Percentiles rank a stretch among this genome's conserved stretches.
Conservation (phyloP, 169 alveolate genomes). For the Prorocentrum cordatum region DNA sequence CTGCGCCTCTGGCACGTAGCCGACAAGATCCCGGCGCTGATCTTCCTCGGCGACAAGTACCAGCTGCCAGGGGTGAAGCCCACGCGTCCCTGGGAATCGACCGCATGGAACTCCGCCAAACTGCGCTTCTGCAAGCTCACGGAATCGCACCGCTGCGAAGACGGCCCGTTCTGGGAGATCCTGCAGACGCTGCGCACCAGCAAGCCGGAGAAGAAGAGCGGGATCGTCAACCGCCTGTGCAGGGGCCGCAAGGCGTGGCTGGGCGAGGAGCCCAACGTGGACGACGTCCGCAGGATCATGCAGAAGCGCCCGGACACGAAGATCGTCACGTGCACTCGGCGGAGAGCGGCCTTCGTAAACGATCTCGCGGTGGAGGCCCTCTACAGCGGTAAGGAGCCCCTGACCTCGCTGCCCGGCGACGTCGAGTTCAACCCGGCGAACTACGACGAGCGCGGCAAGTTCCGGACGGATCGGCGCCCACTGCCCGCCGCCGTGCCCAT, state of each 20-base stretch:
- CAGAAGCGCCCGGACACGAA: background rate
- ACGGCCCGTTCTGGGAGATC: background rate
- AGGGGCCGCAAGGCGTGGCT: background rate
- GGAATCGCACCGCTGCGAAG: constrained; percentile 18
- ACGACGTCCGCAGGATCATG: background rate
- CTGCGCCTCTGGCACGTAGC: background rate
- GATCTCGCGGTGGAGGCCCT: background rate
- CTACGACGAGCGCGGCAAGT: background rate
- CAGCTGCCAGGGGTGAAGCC: background rate
- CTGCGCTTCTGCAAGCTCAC: background rate
- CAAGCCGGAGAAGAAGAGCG: background rate
- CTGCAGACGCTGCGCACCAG: constrained; percentile 18
- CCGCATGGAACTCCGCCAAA: background rate
- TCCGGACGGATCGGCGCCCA: background rate
- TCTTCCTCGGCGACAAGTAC: background rate
- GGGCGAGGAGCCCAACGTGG: background rate
- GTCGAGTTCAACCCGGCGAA: background rate
- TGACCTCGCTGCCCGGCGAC: background rate
- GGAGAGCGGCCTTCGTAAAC: background rate
- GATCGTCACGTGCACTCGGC: background rate
- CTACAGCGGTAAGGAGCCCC: background rate
- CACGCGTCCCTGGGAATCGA: background rate
- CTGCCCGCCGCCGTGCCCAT: background rate
- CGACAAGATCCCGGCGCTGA: background rate
- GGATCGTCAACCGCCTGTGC: background rate